Base-by-base conservation (phyloP, 2,329 filamentous ascomycete genomes). In the Fusarium aywerte region DNA sequence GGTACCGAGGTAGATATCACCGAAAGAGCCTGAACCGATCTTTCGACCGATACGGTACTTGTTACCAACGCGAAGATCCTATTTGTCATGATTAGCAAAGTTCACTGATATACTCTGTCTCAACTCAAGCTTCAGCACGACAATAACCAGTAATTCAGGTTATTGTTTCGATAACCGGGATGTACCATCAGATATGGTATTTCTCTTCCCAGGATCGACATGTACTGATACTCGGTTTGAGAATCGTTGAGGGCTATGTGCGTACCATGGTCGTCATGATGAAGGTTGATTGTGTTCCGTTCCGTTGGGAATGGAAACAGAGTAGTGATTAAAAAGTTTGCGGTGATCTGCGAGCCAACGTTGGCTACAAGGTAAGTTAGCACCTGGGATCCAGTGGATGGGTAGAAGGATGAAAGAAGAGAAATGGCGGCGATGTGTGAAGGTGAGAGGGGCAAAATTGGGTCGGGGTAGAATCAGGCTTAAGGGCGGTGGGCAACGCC, bases 21-120 rank as follows among this genome's bases (percentile, higher is more conserved):
- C 96, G 80, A 99, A 99, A 77, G 90, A 94, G 73, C 96, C 96
- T 74, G 93, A 97, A 74, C 96, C 96, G 77, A 99, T 99, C 88
- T 99, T 99, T 76, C 96, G 93, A 80, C 96, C 96, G 81, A 99
- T 98, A 76, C 96, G 93, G 89, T 99, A 99, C 80, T 99, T 98
- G 82, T 98, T 98, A 82, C 96, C 96, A 82, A 99, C 96, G 78
- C 96, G 93, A 76, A 99, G 90, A 89, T 99, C 96, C 95, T 98
- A 76, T 35, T 33, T 15, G 25, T 32, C 8, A 35, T 47, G 4
- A 62, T 76, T 69, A 75, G 71, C 33, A 20, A 49, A 43, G 23
- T 50, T 45, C 15, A 44, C 23, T 8, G 11, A 27, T 20, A 15
- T 9, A 12, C n/a, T 4, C 25, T 27, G 5, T 23, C 31, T 52